Base-by-base conservation (phyloP, 306 rosid genomes). In the Sphenostylis stenocarpa region DNA sequence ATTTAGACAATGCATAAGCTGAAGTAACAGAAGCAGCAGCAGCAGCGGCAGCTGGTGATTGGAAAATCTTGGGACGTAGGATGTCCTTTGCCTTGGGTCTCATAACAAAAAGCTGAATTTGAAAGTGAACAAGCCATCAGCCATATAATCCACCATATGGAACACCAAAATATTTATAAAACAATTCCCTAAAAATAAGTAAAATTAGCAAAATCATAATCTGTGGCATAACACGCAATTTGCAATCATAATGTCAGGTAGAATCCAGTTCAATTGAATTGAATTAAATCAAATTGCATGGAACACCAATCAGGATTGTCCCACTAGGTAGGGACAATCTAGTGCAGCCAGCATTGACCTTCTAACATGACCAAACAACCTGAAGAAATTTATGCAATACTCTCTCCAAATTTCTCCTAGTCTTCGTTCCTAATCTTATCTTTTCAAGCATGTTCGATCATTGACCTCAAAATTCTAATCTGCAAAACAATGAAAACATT, bases 11-110 rank as follows among this genome's bases (percentile, higher is more conserved):
- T 56, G 99, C 99, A 85, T 91, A 96, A 49, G 99, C 98, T 70
- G 96, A 97, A 78, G 90, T 86, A 66, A 96, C 99, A 75, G 99
- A 96, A 70, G 99, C 98, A 3, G 99, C 99, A 0, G 99, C 98
- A 0, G 99, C 99, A 0, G 99, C 99, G 0, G 99, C 99, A 0
- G 99, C 98, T 15, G 99, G 96, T 10, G 99, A 96, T 82, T 85
- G 98, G 82, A 91, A 91, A 75, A 96, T 96, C 86, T 96, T 96
- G 69, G 94, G 99, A 56, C 77, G 89, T 47, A 76, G 71, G 43
- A 66, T 79, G 67, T 85, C 89, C 80, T 39, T 89, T 51, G 83
- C 84, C 91, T 89, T 96, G 77, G 95, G 96, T 85, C 85, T 89
- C 98, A 96, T 72, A 72, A 93, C 79, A 81, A 89, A 96, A 82